These are phyloP conservation scores for Tilletiaria anomala DNA, from an alignment of 1,284 basidiomycete genomes.

Conservation along the genomic window DNA sequence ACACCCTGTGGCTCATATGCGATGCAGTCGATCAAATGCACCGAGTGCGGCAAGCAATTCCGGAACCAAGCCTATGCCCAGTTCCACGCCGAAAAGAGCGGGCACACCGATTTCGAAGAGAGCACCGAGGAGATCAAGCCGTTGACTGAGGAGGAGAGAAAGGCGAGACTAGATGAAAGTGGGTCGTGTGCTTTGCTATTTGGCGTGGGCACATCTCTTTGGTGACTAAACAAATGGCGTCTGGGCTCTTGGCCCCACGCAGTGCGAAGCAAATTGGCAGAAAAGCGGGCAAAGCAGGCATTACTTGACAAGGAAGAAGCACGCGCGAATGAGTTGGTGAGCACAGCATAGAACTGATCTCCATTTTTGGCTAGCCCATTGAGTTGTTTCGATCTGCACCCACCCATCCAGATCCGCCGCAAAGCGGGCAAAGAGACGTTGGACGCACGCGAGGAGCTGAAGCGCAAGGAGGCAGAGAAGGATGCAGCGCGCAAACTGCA, in stretches of 20 bases:
- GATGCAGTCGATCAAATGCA: conserved; percentile 30
- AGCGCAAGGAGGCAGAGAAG: conserved; percentile 32
- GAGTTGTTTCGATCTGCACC: background rate
- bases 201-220: no score
- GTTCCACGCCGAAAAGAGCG: conserved; percentile 87
- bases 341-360: background rate
- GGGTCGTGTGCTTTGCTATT: no score
- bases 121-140: conserved; percentile 89
- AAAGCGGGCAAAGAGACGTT: conserved; percentile 33
- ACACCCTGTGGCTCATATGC: no score
- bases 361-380: background rate
- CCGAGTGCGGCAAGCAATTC: conserved; percentile 37
- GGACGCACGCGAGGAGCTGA: conserved; percentile 27
- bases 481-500: conserved; percentile 31
- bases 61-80: conserved; percentile 74
- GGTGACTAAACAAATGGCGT: no score
- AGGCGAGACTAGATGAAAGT: conserved; percentile 58
- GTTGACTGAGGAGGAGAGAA: conserved; percentile 86
- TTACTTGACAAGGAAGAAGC: conserved; percentile 23
- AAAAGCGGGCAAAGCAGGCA: conserved; percentile 27
- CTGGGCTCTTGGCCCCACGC: background rate
- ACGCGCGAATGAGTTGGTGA: conserved; percentile 26
- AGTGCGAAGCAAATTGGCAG: conserved; percentile 28
- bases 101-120: conserved; percentile 75
- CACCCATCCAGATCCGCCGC: conserved; percentile 28